Evolutionary conservation across 192 early-diverging fungal species (phyloP).

Genomic region (Diversispora eburnea): DNA sequence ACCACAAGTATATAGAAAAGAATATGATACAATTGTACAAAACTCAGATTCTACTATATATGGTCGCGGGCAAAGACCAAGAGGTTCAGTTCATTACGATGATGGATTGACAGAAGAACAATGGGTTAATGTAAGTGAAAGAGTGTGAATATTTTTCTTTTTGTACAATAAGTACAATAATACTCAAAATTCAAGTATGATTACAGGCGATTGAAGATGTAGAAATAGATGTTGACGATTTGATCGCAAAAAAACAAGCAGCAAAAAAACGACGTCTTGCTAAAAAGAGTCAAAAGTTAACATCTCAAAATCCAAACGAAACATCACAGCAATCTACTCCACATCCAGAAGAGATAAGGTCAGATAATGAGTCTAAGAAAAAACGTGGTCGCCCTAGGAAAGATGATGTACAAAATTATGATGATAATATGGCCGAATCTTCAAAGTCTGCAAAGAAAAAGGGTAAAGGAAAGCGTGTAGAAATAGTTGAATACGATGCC

Average conservation of each 20-base stretch:
- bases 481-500: not conserved
- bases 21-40: conserved; percentile 52
- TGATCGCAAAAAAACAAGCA: conserved; percentile 46
- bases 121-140: conserved; percentile 64
- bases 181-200: not conserved
- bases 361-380: conserved; percentile 35
- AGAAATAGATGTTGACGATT: conserved; percentile 55
- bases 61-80: conserved; percentile 71
- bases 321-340: not conserved
- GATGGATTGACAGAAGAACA: conserved; percentile 94
- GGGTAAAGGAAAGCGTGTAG: conserved; percentile 9
- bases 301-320: not conserved
- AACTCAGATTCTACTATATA: conserved; percentile 49
- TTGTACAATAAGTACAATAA: conserved; percentile 2
- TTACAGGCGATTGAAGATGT: conserved; percentile 64
- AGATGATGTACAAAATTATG: conserved; percentile 34
- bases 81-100: conserved; percentile 78
- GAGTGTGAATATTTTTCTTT: not conserved
- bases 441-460: conserved; percentile 22
- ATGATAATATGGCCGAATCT: conserved; percentile 32
- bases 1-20: conserved; percentile 72
- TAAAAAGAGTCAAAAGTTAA: conserved; percentile 32
- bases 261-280: conserved; percentile 41
- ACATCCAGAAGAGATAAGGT: conserved; percentile 14
- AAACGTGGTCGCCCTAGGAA: conserved; percentile 44